phyloP scores from a whole-genome alignment of 257 asterid species.

The Parsonsia alboflavescens region DNA sequence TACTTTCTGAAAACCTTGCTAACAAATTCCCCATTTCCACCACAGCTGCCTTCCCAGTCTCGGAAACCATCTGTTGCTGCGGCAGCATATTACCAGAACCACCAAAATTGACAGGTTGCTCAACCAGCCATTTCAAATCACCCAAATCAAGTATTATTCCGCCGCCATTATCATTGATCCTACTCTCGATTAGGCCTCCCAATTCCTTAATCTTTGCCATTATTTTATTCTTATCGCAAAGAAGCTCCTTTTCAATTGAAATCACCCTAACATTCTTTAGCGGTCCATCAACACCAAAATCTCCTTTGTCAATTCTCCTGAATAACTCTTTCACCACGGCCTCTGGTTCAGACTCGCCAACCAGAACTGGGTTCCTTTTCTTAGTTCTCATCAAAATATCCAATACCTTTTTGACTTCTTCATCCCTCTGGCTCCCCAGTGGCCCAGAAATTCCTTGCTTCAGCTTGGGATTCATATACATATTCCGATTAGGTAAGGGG shows the following conservation, averaged over 20 bases:
- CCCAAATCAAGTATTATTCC: slow-evolving; percentile 87
- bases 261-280: slow-evolving; percentile 48
- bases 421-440: slow-evolving; percentile 38
- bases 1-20: slow-evolving; percentile 32
- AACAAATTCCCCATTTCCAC: slow-evolving; percentile 57
- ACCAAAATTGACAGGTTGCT: slow-evolving; percentile 41
- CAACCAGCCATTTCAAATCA: slow-evolving; percentile 92
- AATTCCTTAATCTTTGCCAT: slow-evolving; percentile 51
- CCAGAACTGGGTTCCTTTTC: slow-evolving; percentile 77
- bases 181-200: slow-evolving; percentile 45
- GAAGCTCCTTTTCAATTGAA: slow-evolving; percentile 45
- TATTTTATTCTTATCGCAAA: slow-evolving; percentile 39
- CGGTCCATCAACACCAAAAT: slow-evolving; percentile 32
- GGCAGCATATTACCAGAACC: slow-evolving; percentile 26
- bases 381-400: slow-evolving; percentile 62
- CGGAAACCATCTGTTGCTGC: slow-evolving; percentile 56
- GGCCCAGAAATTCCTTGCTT: slow-evolving; percentile 28
- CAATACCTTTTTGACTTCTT: slow-evolving; percentile 55
- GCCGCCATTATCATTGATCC: slow-evolving; percentile 29
- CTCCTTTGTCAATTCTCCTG: slow-evolving; percentile 46
- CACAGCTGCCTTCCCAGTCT: slow-evolving; percentile 51
- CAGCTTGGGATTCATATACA: slow-evolving; percentile 61
- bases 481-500: slow-evolving; percentile 31
- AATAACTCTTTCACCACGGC: slow-evolving; percentile 61
- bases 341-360: slow-evolving; percentile 74